These are phyloP conservation scores for Cladosporium oxysporum DNA, from an alignment of 2,329 filamentous ascomycete genomes.

Conservation along the genomic window DNA sequence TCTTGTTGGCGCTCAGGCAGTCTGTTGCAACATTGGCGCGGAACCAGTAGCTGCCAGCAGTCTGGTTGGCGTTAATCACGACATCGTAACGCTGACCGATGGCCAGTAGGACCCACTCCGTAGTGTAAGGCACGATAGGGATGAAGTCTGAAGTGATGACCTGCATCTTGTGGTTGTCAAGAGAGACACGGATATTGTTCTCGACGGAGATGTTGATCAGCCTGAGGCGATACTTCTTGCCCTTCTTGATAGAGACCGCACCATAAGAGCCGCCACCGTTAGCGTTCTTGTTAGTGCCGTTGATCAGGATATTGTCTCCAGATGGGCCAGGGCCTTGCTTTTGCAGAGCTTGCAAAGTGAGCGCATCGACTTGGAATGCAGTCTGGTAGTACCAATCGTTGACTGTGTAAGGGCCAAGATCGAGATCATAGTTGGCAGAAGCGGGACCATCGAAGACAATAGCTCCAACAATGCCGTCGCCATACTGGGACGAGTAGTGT, in stretches of 20 bases:
- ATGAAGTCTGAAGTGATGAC: constrained; percentile 43
- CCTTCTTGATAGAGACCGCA: constrained; percentile 37
- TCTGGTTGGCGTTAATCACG: constrained; percentile 41
- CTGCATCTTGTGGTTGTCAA: constrained; percentile 39
- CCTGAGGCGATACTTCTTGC: constrained; percentile 47
- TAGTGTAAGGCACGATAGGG: constrained; percentile 37
- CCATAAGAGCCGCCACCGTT: constrained; percentile 34
- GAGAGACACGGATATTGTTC: constrained; percentile 45
- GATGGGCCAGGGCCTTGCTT: constrained; percentile 35
- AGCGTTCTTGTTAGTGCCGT: constrained; percentile 43
- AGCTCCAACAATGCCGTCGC: constrained; percentile 60
- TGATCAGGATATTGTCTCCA: constrained; percentile 54
- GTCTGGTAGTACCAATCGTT: constrained; percentile 58
- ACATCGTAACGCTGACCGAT: constrained; percentile 47
- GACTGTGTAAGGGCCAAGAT: constrained; percentile 61
- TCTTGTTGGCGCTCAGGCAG: constrained; percentile 38
- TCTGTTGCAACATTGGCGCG: constrained; percentile 34
- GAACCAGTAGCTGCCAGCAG: constrained; percentile 40
- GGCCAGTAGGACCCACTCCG: constrained; percentile 36
- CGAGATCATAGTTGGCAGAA: constrained; percentile 61
- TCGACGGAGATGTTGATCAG: constrained; percentile 51
- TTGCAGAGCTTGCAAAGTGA: constrained; percentile 37
- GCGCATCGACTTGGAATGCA: constrained; percentile 30
- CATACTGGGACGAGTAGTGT: constrained; percentile 57
- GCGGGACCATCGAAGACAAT: constrained; percentile 64